Percentiles rank a stretch among this genome's conserved stretches.
These are phyloP conservation scores for Zhuliangozyma parablackwelliae DNA, from an alignment of 1,139 yeast genomes.

Conservation along the genomic window DNA sequence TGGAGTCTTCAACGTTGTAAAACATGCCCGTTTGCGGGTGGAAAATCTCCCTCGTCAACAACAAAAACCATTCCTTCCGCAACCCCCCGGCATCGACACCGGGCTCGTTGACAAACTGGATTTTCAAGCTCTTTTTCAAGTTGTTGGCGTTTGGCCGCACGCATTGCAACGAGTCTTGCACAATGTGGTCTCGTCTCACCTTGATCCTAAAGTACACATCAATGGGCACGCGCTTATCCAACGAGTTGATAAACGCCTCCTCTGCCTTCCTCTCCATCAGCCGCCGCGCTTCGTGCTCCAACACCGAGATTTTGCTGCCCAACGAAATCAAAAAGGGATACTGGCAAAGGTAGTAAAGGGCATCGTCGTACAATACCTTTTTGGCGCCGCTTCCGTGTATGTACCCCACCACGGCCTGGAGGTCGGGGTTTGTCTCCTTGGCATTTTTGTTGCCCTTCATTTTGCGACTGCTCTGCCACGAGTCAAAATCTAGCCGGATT, in stretches of 20 bases:
- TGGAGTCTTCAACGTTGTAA: constrained; percentile 61
- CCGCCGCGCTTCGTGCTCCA: constrained; percentile 78
- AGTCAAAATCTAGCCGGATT: constrained; percentile 72
- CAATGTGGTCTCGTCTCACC: constrained; percentile 63
- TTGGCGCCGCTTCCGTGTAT: constrained; percentile 35
- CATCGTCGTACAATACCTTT: constrained; percentile 19
- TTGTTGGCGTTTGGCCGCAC: constrained; percentile 57
- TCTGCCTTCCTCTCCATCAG: constrained; percentile 88
- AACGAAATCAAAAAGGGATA: constrained; percentile 79
- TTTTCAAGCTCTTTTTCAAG: constrained; percentile 67
- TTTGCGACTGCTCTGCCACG: constrained; percentile 56
- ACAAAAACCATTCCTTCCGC: constrained; percentile 85
- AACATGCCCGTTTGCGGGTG: constrained; percentile 63
- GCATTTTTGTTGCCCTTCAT: constrained; percentile 6
- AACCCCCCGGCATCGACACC: constrained; percentile 96
- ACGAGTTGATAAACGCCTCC: constrained; percentile 76
- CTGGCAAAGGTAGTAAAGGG: constrained; percentile 62
- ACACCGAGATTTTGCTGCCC: constrained; percentile 73
- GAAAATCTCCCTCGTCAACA: constrained; percentile 67
- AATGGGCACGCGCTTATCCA: constrained; percentile 56
- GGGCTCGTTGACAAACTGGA: constrained; percentile 81
- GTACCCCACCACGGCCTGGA: constrained; percentile 42
- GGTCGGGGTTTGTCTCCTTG: constrained; percentile 20
- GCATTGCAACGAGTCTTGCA: constrained; percentile 71
- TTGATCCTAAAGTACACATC: constrained; percentile 66